Conservation (phyloP, 139 green algal genomes). For the Dunaliella primolecta region DNA sequence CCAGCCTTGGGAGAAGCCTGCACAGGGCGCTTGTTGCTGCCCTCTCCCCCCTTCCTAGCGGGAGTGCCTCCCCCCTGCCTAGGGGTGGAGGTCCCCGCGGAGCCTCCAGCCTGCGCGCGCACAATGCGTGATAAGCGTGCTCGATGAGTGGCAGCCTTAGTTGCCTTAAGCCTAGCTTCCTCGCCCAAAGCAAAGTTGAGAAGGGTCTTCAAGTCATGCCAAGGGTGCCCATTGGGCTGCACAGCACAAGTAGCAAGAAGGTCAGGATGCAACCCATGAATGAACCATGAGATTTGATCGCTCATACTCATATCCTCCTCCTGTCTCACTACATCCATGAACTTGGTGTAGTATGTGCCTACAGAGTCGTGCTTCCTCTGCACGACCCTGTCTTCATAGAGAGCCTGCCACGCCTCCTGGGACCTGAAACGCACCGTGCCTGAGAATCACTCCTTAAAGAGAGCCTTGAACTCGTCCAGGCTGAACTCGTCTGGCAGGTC, state of each 20-base stretch:
- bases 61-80: neutral
- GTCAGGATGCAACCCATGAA: neutral
- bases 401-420: neutral
- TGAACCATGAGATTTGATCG: neutral
- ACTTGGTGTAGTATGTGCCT: neutral
- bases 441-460: too few species aligned
- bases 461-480: too few species aligned
- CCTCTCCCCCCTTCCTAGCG: neutral
- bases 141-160: neutral
- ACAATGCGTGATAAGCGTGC: neutral
- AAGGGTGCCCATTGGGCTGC: neutral
- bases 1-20: neutral
- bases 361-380: neutral
- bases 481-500: too few species aligned
- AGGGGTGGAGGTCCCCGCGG: neutral
- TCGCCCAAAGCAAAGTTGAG: neutral
- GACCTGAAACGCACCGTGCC: neutral
- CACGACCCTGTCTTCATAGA: neutral
- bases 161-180: neutral
- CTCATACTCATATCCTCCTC: neutral
- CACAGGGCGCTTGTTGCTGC: neutral
- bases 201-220: neutral
- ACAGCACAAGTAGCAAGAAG: neutral
- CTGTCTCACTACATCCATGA: neutral
- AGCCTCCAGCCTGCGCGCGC: neutral